These are phyloP conservation scores for Phytophthora fragariae DNA, from an alignment of 352 stramenopile species.

Conservation along the genomic window DNA sequence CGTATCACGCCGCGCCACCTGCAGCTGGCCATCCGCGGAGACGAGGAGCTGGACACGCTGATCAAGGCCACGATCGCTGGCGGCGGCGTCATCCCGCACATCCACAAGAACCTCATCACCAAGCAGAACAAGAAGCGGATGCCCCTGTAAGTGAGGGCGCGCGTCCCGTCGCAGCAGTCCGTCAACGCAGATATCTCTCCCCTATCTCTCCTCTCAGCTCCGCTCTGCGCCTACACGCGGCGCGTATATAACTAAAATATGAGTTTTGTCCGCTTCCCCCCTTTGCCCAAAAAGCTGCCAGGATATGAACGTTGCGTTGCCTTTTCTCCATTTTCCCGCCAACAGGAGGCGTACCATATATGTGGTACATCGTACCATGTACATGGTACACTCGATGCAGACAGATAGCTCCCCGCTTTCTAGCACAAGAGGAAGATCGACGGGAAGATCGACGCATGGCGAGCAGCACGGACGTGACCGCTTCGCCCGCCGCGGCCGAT, in stretches of 20 bases:
- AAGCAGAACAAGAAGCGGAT: slow-evolving; percentile 94
- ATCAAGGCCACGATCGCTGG: slow-evolving; percentile 99
- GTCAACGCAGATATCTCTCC: slow-evolving; percentile 9
- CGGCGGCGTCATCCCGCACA: slow-evolving; percentile 99
- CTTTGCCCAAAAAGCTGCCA: not conserved
- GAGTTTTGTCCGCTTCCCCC: slow-evolving; percentile 27
- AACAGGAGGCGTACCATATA: slow-evolving; percentile 3
- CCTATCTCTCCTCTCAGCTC: not conserved
- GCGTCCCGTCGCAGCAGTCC: slow-evolving; percentile 6
- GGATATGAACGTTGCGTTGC: not conserved
- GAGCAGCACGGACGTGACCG: slow-evolving; percentile 39
- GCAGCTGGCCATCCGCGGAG: slow-evolving; percentile 99
- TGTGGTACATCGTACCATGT: not conserved
- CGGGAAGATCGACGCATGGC: slow-evolving; percentile 27
- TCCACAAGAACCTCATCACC: slow-evolving; percentile 99
- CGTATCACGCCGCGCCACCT: slow-evolving; percentile 99
- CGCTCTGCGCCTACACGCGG: slow-evolving; percentile 11
- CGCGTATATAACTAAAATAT: slow-evolving; percentile 51
- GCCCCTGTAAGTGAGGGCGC: slow-evolving; percentile 51
- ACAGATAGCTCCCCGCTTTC: not conserved
- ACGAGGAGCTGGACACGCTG: slow-evolving; percentile 98
- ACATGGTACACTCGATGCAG: not conserved
- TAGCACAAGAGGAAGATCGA: slow-evolving; percentile 24
- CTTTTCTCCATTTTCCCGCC: slow-evolving; percentile 28
- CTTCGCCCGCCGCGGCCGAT: slow-evolving; percentile 14